Evolutionary conservation across 108 stramenopile genomes (phyloP).

Genomic region (Nannochloropsis oceanica): DNA sequence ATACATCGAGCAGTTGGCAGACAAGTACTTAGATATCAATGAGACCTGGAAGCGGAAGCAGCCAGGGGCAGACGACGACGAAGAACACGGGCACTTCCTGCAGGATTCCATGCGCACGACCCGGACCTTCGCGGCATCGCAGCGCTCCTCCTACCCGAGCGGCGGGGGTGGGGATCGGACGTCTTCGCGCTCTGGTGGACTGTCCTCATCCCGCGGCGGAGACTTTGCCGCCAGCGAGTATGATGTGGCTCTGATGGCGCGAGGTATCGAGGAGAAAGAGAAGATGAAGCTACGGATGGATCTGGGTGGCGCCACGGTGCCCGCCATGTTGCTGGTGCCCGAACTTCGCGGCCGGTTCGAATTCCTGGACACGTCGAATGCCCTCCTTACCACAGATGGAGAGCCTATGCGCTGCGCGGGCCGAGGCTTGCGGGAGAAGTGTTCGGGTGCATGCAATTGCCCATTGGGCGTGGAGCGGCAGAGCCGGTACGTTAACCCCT

Average conservation of each 20-base stretch:
- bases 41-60: not conserved
- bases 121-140: not conserved
- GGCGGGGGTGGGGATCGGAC: not conserved
- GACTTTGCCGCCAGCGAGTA: not conserved
- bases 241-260: not conserved
- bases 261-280: not conserved
- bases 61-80: not conserved
- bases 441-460: constrained; percentile 24
- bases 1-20: not conserved
- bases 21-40: not conserved
- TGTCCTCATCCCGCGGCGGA: not conserved
- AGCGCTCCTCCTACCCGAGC: not conserved
- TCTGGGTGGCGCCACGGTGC: not conserved
- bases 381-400: not conserved
- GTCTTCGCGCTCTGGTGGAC: not conserved
- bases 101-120: not conserved
- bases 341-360: not conserved
- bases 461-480: constrained; percentile 6
- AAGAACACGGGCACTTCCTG: not conserved
- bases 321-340: not conserved
- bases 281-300: not conserved
- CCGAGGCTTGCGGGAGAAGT: not conserved
- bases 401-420: not conserved
- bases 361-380: not conserved
- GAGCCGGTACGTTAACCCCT: constrained; percentile 30